These are phyloP conservation scores for Agaricus subrufescens DNA, from an alignment of 768 basidiomycete genomes.

Conservation along the genomic window DNA sequence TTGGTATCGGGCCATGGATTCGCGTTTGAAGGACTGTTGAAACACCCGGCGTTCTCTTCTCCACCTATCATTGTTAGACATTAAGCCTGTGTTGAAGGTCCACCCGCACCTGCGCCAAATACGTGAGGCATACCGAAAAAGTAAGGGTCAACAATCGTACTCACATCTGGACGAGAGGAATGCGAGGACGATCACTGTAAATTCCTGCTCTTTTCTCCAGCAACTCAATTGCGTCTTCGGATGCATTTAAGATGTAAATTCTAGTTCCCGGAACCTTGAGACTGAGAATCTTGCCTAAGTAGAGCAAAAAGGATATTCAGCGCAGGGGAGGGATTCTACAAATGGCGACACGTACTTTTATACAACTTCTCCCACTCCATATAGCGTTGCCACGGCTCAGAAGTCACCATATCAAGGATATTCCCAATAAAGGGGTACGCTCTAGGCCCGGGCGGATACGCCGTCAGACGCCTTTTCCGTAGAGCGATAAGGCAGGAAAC, in stretches of 20 bases:
- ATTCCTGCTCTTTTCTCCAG: slow-evolving; percentile 3
- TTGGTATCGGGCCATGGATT: not conserved
- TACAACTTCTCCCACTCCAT: not conserved
- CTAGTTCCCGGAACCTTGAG: slow-evolving; percentile 1
- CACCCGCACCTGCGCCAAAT: not conserved
- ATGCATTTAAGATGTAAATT: not conserved
- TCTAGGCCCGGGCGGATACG: slow-evolving; percentile 1
- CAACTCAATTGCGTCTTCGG: slow-evolving; percentile 2
- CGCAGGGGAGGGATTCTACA: not conserved
- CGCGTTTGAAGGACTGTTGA: slow-evolving; percentile 4
- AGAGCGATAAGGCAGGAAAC: not conserved
- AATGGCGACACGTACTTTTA: not conserved
- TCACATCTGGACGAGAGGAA: slow-evolving; percentile 3
- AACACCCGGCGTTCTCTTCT: not conserved
- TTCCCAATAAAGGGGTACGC: slow-evolving; percentile 1
- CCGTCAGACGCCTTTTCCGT: not conserved
- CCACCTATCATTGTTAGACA: slow-evolving; percentile 4
- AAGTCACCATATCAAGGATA: not conserved
- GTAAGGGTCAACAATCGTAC: not conserved
- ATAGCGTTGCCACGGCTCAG: slow-evolving; percentile 1
- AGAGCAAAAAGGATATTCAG: not conserved
- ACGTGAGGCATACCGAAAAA: not conserved
- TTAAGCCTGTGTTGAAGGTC: slow-evolving; percentile 8
- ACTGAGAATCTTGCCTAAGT: slow-evolving; percentile 1
- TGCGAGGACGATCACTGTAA: not conserved